These are phyloP conservation scores for Leccinum subtestaceum DNA, from an alignment of 768 basidiomycete genomes.

Conservation along the genomic window DNA sequence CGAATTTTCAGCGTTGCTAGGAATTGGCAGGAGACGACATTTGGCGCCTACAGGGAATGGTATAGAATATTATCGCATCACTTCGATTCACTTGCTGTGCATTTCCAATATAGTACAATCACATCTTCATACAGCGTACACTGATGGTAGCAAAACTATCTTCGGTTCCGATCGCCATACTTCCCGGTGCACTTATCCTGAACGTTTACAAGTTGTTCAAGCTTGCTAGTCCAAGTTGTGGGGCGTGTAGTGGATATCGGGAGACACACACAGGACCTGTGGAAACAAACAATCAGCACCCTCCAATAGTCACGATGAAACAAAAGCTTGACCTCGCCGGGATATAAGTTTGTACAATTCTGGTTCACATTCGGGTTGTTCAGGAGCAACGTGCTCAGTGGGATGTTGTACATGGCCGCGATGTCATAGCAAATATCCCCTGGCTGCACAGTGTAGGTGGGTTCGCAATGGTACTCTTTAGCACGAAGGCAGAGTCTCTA, in stretches of 20 bases:
- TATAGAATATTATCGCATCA: background rate
- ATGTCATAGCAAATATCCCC: too few species aligned
- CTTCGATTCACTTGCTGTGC: too few species aligned
- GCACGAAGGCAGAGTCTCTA: too few species aligned
- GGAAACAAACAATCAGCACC: background rate
- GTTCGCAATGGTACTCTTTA: slow-evolving; percentile 46
- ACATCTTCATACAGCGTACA: background rate
- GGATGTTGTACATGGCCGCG: too few species aligned
- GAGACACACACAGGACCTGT: background rate
- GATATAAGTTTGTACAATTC: too few species aligned
- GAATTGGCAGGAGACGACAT: too few species aligned
- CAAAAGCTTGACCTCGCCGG: background rate
- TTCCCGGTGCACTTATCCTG: background rate
- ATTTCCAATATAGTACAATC: background rate
- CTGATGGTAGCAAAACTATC: background rate
- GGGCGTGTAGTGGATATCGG: too few species aligned
- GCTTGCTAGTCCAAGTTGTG: too few species aligned
- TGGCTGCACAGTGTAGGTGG: too few species aligned
- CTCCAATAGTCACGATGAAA: background rate
- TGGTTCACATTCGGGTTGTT: too few species aligned
- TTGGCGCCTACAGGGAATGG: too few species aligned
- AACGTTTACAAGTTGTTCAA: background rate
- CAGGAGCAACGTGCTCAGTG: too few species aligned
- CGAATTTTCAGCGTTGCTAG: background rate
- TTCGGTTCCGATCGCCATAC: background rate